Base-by-base conservation (phyloP, 176 grass and related monocot species). In the Poa pratensis region DNA sequence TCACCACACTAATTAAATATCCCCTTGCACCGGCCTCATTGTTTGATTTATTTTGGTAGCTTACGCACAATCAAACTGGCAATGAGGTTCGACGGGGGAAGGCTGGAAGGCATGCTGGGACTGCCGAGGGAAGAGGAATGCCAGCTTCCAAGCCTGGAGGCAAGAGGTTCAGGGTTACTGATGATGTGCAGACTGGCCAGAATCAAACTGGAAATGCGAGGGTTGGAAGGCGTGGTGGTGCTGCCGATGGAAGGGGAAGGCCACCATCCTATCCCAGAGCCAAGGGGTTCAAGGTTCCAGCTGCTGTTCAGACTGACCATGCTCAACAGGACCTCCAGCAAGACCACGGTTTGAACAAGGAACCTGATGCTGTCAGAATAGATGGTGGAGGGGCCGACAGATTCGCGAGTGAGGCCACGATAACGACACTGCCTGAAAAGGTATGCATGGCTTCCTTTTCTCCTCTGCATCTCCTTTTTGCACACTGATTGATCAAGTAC, bases 371-470 rank as follows among this genome's bases (percentile, higher is more conserved):
- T 83, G 83, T 24, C 72, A 40, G 69, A 39, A 93, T 96, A 84
- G 87, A 85, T 3, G 84, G 84, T 61, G 89, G 78, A 76, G 87
- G 83, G 67, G 61, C 68, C 0, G 94, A 96, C 23, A 96, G 77
- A 87, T 26, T 89, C 42, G 78, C 88, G 80, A 88, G 0, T 65
- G 94, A 93, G 30, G 3, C 75, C 14, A 72, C 9, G 13, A 57
- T 80, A 69, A 67, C 86, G 12, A 80, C 89, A 65, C 83, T 88
- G 20, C 80, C 89, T 82, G 91, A 94, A 81, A 80, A 80, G 76
- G 94, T 97, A 88, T 69, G 52, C 20, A 7, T 72, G 40, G 0
- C 27, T 80, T 80, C 17, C 10, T 40, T 55, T 40, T 76, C 2
- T 73, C 19, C 7, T 6, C 8, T 39, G 19, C 28, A 61, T 40